Evolutionary conservation across 1,284 basidiomycete species (phyloP).

Genomic region (Ustilago nuda): DNA sequence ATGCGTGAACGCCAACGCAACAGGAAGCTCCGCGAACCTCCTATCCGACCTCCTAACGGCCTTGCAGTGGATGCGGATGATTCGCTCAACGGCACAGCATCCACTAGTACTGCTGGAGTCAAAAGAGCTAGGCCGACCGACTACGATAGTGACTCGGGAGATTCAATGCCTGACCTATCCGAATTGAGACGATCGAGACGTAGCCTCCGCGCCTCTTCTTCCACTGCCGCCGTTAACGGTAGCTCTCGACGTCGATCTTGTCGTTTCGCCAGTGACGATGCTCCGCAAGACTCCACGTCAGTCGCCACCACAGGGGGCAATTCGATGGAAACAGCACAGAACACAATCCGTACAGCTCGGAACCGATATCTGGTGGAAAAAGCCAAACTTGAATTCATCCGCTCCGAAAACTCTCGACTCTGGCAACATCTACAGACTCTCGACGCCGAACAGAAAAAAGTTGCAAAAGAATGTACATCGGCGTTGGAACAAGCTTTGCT

Average conservation of each 20-base stretch:
- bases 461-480: slow-evolving; percentile 24
- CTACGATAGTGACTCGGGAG: slow-evolving; percentile 45
- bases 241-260: slow-evolving; percentile 31
- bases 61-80: slow-evolving; percentile 9
- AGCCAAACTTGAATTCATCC: slow-evolving; percentile 52
- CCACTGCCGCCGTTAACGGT: slow-evolving; percentile 1
- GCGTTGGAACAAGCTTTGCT: slow-evolving; percentile 55
- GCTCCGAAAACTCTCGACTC: slow-evolving; percentile 47
- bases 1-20: slow-evolving; percentile 43
- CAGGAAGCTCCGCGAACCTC: slow-evolving; percentile 31
- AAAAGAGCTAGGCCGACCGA: slow-evolving; percentile 31
- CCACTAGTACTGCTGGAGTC: slow-evolving; percentile 3
- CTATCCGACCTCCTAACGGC: background rate
- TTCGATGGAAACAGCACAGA: slow-evolving; percentile 31
- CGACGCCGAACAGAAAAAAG: slow-evolving; percentile 24
- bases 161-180: slow-evolving; percentile 27
- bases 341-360: slow-evolving; percentile 31
- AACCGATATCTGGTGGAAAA: slow-evolving; percentile 63
- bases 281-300: background rate
- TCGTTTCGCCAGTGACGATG: slow-evolving; percentile 18
- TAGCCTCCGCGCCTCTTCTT: slow-evolving; percentile 17
- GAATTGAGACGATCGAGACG: slow-evolving; percentile 18
- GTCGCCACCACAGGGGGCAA: background rate
- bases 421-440: slow-evolving; percentile 28
- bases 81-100: background rate